Conservation (phyloP, 257 asterid species). For the Salvia rosmarinus region DNA sequence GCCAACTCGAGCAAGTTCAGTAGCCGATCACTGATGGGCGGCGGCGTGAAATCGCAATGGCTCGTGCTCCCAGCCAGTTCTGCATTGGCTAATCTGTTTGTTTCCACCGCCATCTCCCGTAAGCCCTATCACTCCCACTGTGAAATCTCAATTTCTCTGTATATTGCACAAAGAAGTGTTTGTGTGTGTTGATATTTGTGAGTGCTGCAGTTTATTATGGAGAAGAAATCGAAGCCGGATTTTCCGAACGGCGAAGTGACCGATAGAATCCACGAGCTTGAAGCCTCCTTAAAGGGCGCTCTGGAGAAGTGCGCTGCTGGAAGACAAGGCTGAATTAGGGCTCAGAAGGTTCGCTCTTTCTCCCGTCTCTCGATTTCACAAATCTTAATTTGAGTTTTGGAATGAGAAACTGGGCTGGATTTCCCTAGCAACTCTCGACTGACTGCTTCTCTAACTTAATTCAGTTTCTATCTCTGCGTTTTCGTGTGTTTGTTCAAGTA, state of each 20-base stretch:
- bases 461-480: neutral
- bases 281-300: constrained; percentile 60
- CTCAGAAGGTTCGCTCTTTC: constrained; percentile 61
- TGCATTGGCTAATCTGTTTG: constrained; percentile 51
- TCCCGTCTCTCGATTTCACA: neutral
- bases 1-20: neutral
- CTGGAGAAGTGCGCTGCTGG: constrained; percentile 74
- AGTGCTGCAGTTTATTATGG: constrained; percentile 55
- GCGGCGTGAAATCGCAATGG: constrained; percentile 47
- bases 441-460: neutral
- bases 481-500: neutral
- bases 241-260: constrained; percentile 35
- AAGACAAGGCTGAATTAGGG: constrained; percentile 92
- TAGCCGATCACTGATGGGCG: neutral
- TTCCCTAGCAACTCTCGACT: neutral
- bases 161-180: neutral
- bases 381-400: neutral
- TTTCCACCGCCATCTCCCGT: constrained; percentile 52
- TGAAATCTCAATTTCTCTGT: constrained; percentile 6
- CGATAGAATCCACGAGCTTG: constrained; percentile 59
- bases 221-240: constrained; percentile 51
- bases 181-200: constrained; percentile 6
- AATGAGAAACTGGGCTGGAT: neutral
- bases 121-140: neutral
- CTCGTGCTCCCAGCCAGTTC: constrained; percentile 46